These are phyloP conservation scores for Diatrype stigma DNA, from an alignment of 2,329 filamentous ascomycete species.

Conservation along the genomic window DNA sequence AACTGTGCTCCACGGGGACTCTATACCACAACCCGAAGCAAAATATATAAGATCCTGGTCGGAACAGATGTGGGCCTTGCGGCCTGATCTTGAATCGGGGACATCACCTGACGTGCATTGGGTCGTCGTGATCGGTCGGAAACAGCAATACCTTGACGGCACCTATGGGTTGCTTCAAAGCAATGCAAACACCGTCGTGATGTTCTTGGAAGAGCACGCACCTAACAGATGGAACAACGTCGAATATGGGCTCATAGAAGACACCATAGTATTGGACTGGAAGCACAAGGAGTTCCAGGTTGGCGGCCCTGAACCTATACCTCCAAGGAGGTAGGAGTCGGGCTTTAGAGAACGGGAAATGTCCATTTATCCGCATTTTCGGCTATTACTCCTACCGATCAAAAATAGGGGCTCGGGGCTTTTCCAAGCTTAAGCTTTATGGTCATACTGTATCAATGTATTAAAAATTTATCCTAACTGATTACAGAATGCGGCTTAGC, in stretches of 20 bases:
- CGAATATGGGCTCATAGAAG: neutral
- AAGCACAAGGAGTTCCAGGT: neutral
- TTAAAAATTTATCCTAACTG: no score
- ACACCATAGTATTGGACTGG: neutral
- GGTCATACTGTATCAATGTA: no score
- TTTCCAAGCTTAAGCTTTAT: no score
- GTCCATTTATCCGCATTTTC: no score
- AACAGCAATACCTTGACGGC: neutral
- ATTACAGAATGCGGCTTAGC: no score
- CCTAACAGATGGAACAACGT: neutral
- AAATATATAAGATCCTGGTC: neutral
- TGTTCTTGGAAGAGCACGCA: neutral
- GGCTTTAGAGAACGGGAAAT: no score
- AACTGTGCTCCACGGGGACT: no score
- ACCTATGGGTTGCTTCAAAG: neutral
- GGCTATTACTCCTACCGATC: no score
- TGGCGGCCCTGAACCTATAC: neutral
- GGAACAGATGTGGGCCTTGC: neutral
- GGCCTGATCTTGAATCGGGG: no score
- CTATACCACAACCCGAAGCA: no score
- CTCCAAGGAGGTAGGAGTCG: no score
- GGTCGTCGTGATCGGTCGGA: neutral
- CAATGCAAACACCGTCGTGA: neutral
- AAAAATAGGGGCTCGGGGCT: no score
- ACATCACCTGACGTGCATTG: neutral